Evolutionary conservation across 1,139 yeast genomes (phyloP), one percentile per base, ranked within the genome.

Genomic region (Protomyces inouyei): DNA sequence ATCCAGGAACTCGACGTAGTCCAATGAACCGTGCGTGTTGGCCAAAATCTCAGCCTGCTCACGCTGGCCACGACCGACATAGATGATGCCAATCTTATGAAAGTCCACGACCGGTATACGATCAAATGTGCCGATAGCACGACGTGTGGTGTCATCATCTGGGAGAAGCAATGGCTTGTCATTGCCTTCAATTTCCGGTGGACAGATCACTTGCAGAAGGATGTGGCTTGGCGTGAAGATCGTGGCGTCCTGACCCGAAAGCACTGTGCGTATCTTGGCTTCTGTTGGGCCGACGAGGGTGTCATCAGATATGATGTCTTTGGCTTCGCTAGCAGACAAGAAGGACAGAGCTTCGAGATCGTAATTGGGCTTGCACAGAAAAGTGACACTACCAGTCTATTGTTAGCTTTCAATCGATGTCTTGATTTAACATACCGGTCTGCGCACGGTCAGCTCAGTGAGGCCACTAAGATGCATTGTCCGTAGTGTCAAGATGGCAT

Each of bases 51-150:
- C 90, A 0, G 73, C 72, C 72, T 90, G 96, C 0, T 77, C 76
- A 0, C 73, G 72, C 72, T 90, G 97, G 8, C 83, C 82, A 0
- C 83, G 85, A 0, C 85, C 93, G 68, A 89, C 83, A 72, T 89
- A 90, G 16, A 90, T 71, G 16, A 90, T 77, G 0, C 97, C 96
- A 51, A 87, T 82, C 73, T 89, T 90, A 73, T 86, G 91, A 70
- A 86, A 86, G 63, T 86, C 88, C 10, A 87, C 88, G 9, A 86
- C 85, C 0, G 96, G 95, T 1, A 88, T 84, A 21, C 92, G 76
- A 72, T 90, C 96, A 67, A 90, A 78, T 3, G 86, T 80, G 2
- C 81, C 74, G 36, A 90, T 72, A 0, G 93, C 88, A 52, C 96
- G 78, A 9, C 75, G 72, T 0, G 84, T 78, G 0, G 81, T 75